These are phyloP conservation scores for Colletotrichum neosansevieriae DNA, from an alignment of 2,329 filamentous ascomycete genomes.

Conservation along the genomic window DNA sequence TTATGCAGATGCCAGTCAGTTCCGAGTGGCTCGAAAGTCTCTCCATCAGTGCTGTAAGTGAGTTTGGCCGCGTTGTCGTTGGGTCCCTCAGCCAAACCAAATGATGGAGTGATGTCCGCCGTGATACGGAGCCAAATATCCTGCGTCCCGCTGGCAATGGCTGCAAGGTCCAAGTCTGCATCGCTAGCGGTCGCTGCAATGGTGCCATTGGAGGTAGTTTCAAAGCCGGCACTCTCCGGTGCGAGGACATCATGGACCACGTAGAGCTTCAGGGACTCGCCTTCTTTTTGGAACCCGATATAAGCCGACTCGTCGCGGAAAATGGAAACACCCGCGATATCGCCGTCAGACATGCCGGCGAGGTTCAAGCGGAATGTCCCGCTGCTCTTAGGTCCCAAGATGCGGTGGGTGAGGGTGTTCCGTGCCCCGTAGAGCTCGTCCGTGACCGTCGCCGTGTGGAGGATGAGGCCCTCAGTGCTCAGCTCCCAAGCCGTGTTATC, in stretches of 20 bases:
- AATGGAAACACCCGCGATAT: conserved; percentile 62
- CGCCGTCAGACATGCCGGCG: conserved; percentile 60
- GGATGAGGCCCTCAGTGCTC: conserved; percentile 51
- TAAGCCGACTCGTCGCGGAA: conserved; percentile 66
- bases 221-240: conserved; percentile 46
- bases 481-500: conserved; percentile 60
- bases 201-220: conserved; percentile 47
- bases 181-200: conserved; percentile 36
- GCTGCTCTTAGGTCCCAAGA: conserved; percentile 58
- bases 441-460: conserved; percentile 63
- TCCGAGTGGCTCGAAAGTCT: conserved; percentile 53
- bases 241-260: conserved; percentile 48
- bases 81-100: conserved; percentile 11
- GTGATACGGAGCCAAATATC: conserved; percentile 44
- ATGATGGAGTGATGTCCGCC: conserved; percentile 43
- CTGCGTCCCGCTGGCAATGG: not conserved
- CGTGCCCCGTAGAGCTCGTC: conserved; percentile 59
- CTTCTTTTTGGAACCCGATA: conserved; percentile 57
- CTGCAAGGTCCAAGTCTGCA: not conserved
- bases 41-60: conserved; percentile 59
- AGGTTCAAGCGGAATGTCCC: conserved; percentile 64
- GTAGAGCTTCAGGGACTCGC: conserved; percentile 45
- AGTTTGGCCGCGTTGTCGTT: conserved; percentile 35
- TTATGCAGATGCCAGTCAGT: conserved; percentile 50
- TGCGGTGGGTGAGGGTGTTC: conserved; percentile 60